phyloP scores from a whole-genome alignment of 2,329 filamentous ascomycete genomes.

The Penicillium sp. region DNA sequence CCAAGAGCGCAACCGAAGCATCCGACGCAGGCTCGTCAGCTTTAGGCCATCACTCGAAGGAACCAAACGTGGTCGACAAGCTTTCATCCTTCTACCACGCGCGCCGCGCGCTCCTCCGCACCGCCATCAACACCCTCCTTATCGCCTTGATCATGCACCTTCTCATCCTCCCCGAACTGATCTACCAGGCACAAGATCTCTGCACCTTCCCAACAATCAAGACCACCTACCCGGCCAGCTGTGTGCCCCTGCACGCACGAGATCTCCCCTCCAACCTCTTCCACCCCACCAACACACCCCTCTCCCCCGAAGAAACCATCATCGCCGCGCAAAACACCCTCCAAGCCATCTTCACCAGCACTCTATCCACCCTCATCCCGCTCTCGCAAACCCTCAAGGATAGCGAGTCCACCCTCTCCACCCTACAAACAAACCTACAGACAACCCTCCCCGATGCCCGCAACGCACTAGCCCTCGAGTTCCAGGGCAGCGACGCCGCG shows the following conservation, averaged over 20 bases:
- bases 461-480: slow-evolving; percentile 43
- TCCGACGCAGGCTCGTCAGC: slow-evolving; percentile 13
- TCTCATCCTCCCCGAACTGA: slow-evolving; percentile 38
- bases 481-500: slow-evolving; percentile 37
- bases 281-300: background rate
- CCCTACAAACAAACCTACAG: slow-evolving; percentile 31
- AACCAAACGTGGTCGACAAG: slow-evolving; percentile 4
- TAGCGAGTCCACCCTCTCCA: slow-evolving; percentile 33
- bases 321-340: slow-evolving; percentile 28
- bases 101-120: slow-evolving; percentile 15
- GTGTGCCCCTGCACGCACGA: slow-evolving; percentile 20
- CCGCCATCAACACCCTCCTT: slow-evolving; percentile 30
- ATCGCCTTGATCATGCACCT: slow-evolving; percentile 36
- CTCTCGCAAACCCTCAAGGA: slow-evolving; percentile 32
- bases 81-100: slow-evolving; percentile 2
- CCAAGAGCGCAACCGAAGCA: background rate
- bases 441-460: slow-evolving; percentile 31
- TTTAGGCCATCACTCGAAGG: background rate
- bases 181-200: slow-evolving; percentile 35
- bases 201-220: slow-evolving; percentile 30
- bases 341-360: slow-evolving; percentile 33
- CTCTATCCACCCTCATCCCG: slow-evolving; percentile 31
- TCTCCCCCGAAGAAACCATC: slow-evolving; percentile 24
- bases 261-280: slow-evolving; percentile 11
- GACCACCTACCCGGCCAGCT: slow-evolving; percentile 34